Conservation (phyloP, 2,329 filamentous ascomycete species). For the Colletotrichum orbiculare region DNA sequence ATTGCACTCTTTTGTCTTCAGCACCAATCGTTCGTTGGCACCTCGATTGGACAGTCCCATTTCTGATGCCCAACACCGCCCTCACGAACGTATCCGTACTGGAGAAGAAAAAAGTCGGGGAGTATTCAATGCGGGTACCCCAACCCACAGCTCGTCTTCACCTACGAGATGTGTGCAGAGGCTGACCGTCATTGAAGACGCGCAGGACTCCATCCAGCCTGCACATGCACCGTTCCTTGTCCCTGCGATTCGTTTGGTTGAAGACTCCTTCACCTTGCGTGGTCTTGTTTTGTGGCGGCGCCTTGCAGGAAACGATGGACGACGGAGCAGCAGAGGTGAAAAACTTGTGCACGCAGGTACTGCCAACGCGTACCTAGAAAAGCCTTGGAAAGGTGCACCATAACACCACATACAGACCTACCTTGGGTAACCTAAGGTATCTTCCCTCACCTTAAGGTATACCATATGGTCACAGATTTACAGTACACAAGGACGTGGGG, state of each 20-base stretch:
- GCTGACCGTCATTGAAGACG: too few species aligned
- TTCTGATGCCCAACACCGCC: conserved; percentile 11
- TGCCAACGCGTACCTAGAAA: too few species aligned
- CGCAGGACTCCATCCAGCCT: too few species aligned
- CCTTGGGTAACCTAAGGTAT: not conserved
- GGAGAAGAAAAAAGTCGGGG: not conserved
- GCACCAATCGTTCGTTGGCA: too few species aligned
- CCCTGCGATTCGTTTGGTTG: conserved; percentile 8
- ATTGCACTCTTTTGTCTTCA: too few species aligned
- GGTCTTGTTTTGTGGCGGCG: conserved; percentile 4
- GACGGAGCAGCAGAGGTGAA: too few species aligned
- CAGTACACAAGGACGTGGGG: conserved; percentile 32
- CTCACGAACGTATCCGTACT: too few species aligned
- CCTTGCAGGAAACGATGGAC: conserved; percentile 6
- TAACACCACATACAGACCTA: not conserved
- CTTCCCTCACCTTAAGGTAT: too few species aligned
- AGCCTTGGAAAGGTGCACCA: not conserved
- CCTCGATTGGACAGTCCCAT: not conserved
- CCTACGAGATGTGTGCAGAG: too few species aligned
- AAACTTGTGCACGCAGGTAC: too few species aligned
- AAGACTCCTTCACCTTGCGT: not conserved
- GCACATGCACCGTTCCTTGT: conserved; percentile 1
- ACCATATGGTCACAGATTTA: not conserved
- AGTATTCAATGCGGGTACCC: conserved; percentile 4
- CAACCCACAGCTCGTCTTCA: too few species aligned